phyloP scores from a whole-genome alignment of 441 rosid genomes.

The Erysimum pusillum region DNA sequence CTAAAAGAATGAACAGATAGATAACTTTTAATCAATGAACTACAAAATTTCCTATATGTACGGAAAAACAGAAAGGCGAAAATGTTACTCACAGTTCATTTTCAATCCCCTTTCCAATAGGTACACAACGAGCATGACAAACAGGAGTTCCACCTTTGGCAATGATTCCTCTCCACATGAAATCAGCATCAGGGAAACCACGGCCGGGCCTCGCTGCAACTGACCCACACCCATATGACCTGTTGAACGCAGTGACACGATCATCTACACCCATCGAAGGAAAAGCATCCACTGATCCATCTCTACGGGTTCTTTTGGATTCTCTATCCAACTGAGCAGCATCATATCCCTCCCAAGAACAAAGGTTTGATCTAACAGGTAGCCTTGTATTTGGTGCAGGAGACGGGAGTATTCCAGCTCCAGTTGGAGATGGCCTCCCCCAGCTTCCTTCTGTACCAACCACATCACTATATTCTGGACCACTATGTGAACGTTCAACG shows the following conservation, averaged over 20 bases:
- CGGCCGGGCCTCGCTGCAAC: conserved; percentile 52
- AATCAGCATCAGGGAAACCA: conserved; percentile 58
- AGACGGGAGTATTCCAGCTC: conserved; percentile 64
- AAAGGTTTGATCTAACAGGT: conserved; percentile 58
- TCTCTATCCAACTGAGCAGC: conserved; percentile 66
- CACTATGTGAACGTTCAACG: conserved; percentile 58
- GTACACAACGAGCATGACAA: conserved; percentile 77
- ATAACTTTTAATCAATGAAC: background rate
- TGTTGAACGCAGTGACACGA: conserved; percentile 57
- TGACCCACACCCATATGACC: conserved; percentile 55
- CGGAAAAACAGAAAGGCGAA: conserved; percentile 13
- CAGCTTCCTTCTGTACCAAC: conserved; percentile 57
- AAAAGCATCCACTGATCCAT: conserved; percentile 60
- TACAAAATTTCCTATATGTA: background rate
- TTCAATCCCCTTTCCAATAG: conserved; percentile 65
- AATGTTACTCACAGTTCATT: conserved; percentile 67
- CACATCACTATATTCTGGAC: conserved; percentile 64
- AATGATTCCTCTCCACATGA: conserved; percentile 81
- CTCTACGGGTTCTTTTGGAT: conserved; percentile 78
- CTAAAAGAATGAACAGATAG: conserved; percentile 28
- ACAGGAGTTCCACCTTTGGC: conserved; percentile 87
- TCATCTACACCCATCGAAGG: conserved; percentile 64
- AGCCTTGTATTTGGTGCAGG: conserved; percentile 67
- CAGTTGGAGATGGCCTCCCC: conserved; percentile 77
- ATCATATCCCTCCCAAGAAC: conserved; percentile 86